A percentile compares a stretch with the other conserved stretches of the same genome.
Conservation (phyloP, 2,329 filamentous ascomycete genomes). For the Cladophialophora chaetospira region DNA sequence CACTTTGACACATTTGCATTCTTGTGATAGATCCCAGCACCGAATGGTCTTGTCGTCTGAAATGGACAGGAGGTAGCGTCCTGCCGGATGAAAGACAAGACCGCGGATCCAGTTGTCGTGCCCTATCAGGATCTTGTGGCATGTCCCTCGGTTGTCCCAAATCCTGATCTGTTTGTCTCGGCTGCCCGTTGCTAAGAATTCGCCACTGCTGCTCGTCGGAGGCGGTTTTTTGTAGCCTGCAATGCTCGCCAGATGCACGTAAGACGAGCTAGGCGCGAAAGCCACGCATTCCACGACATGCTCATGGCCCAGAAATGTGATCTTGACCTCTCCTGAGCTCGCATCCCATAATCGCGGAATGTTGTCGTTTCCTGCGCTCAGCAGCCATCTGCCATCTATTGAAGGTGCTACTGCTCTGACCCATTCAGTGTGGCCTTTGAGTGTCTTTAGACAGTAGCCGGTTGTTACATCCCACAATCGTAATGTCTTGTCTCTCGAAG, state of each 20-base stretch:
- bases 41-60: slow-evolving; percentile 88
- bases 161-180: slow-evolving; percentile 88
- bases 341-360: slow-evolving; percentile 85
- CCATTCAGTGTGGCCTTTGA: slow-evolving; percentile 84
- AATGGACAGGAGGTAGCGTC: slow-evolving; percentile 83
- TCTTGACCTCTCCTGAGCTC: slow-evolving; percentile 71
- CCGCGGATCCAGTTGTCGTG: slow-evolving; percentile 94
- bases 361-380: slow-evolving; percentile 82
- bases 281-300: slow-evolving; percentile 84
- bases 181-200: slow-evolving; percentile 86
- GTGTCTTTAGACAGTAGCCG: slow-evolving; percentile 88
- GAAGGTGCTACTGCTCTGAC: slow-evolving; percentile 86
- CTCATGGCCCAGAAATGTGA: slow-evolving; percentile 82
- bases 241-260: slow-evolving; percentile 72
- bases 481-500: slow-evolving; percentile 80
- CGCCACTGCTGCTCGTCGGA: slow-evolving; percentile 70
- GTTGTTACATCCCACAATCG: slow-evolving; percentile 92
- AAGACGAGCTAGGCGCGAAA: slow-evolving; percentile 77
- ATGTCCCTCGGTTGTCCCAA: slow-evolving; percentile 82
- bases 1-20: slow-evolving; percentile 84
- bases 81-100: slow-evolving; percentile 85
- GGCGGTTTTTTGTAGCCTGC: slow-evolving; percentile 84
- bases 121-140: slow-evolving; percentile 79
- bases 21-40: slow-evolving; percentile 91
- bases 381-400: slow-evolving; percentile 76